Evolutionary conservation across 2,329 filamentous ascomycete species (phyloP), one percentile per base, ranked within the genome.

Genomic region (Emergomyces pasteurianus): DNA sequence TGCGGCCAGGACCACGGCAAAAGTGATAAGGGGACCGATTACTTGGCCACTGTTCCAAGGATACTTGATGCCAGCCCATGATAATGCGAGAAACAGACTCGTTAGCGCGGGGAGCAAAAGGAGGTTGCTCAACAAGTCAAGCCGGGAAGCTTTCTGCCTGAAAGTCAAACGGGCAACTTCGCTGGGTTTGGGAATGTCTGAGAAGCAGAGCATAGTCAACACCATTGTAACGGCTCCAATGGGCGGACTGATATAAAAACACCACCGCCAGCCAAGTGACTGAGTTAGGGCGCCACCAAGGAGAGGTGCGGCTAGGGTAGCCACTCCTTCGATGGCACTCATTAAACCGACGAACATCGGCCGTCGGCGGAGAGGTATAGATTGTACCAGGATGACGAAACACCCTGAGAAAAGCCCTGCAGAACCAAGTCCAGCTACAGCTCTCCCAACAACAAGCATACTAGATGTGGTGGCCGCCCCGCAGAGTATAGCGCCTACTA

Each of bases 211-310:
- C 42, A 46, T 23, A n/a, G 42, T 23, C 42, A 46, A 46, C 2
- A 12, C 42, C 42, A 46, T 46, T 10, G n/a, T 46, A 8, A 49
- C 21, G 23, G 23, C 10, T 16, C 46, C 46, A 4, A 47, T 26
- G 43, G 43, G 43, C 10, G 21, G 21, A 14, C 71, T 73, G 62
- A 75, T 72, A 58, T 67, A 72, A 53, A 72, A 74, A 60, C 72
- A 76, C 68, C 71, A 74, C 49, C 73, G 59, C 73, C 74, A 76
- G 21, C 62, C 65, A 0, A 73, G 53, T 9, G 66, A 65, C 52
- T 75, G 65, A 21, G 69, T 74, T 18, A 75, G 61, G 14, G 66
- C 69, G 46, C 72, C 74, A 14, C 74, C 74, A 8, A 76, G 58
- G 10, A 72, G 57, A 8, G 74, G 72, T 5, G 67, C 70, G 16